These are phyloP conservation scores for Platismatia glauca DNA, from an alignment of 495 filamentous ascomycete genomes.

Conservation along the genomic window DNA sequence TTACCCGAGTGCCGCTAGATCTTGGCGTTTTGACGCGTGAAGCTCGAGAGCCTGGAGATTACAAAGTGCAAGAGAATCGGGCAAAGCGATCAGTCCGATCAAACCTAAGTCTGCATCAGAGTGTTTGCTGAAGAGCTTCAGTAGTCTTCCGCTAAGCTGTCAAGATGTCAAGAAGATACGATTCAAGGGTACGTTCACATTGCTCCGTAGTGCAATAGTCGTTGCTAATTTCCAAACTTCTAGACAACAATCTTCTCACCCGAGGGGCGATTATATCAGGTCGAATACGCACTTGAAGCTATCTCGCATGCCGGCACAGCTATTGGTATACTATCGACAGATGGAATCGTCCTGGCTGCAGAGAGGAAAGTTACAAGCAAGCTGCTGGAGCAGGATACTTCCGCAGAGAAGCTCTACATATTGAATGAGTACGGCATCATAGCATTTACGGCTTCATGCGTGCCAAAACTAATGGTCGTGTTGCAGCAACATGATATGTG, in stretches of 20 bases:
- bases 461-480: neutral
- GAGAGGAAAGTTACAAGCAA: constrained; percentile 99
- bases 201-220: constrained; percentile 21
- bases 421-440: constrained; percentile 76
- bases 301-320: constrained; percentile 98
- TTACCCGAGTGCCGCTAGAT: neutral
- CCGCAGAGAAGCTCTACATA: constrained; percentile 98
- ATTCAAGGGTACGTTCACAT: constrained; percentile 69
- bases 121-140: neutral
- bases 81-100: neutral
- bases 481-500: constrained; percentile 97
- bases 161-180: constrained; percentile 94
- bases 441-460: neutral
- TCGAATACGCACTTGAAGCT: constrained; percentile 97
- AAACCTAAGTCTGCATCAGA: neutral
- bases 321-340: constrained; percentile 89
- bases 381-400: constrained; percentile 97
- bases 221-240: constrained; percentile 37
- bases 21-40: constrained; percentile 13
- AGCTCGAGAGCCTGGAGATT: constrained; percentile 14
- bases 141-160: neutral
- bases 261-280: constrained; percentile 95
- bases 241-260: constrained; percentile 99
- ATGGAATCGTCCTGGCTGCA: constrained; percentile 97
- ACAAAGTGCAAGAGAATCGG: constrained; percentile 1